Evolutionary conservation across 441 rosid genomes (phyloP), one percentile per base, ranked within the genome.

Genomic region (Pelargonium myrrhifolium): DNA sequence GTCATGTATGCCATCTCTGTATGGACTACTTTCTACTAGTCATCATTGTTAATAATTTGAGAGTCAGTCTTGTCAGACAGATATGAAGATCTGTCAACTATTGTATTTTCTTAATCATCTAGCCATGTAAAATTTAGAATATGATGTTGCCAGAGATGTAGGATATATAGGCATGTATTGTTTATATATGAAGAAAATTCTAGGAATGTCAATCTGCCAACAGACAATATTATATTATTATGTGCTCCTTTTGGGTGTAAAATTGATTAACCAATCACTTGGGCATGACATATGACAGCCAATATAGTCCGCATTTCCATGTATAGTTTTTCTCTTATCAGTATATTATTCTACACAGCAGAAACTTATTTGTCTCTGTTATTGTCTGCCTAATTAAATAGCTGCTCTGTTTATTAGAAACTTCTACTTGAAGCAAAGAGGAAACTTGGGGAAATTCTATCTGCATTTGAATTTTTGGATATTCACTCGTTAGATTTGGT

Each of bases 391-490:
- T 49, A 49, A n/a, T 49, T 49, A 49, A 49, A 5, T 14, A 49
- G 20, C 37, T 71, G 21, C 63, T 39, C 51, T 63, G 59, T 80
- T 67, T 76, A 43, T 45, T 81, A 91, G 97, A 89, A 88, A 87
- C 92, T 93, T 76, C 81, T 91, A 24, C 74, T 74, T 68, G 95
- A 88, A 81, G 97, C 96, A 69, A 93, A 87, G 82, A 82, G 77
- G 78, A 91, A 83, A 81, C 96, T 93, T 53, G 97, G 97, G 75
- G 99, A 93, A 74, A 78, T 91, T 82, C 79, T 93, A 55, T 93
- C 99, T 5, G 96, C 97, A 64, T 87, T 89, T 61, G 96, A 91
- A 79, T 89, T 91, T 82, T 79, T 89, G 83, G 99, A 93, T 80
- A 78, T 78, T 28, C 77, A 79, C 12, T 74, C 99, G 60, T 83